Conservation (phyloP, 371 early-diverging fungal species). For the Fennellomyces sp. region DNA sequence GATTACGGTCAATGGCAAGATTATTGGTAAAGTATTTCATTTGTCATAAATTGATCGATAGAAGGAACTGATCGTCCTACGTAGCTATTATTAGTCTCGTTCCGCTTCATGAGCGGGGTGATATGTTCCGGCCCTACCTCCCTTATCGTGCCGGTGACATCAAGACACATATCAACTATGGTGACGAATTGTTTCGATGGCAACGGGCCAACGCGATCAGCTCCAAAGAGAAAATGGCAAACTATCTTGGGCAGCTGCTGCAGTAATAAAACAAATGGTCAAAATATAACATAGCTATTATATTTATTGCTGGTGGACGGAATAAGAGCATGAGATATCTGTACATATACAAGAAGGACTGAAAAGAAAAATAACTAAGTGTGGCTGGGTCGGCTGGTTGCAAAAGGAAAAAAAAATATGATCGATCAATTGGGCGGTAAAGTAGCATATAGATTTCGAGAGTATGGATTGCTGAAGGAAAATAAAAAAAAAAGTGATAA, state of each 20-base stretch:
- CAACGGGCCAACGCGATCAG: conserved; percentile 12
- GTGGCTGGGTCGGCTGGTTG: neutral
- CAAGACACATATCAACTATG: conserved; percentile 20
- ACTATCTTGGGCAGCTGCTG: conserved; percentile 14
- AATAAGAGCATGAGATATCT: neutral
- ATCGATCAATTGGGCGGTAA: neutral
- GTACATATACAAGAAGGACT: neutral
- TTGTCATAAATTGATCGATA: neutral
- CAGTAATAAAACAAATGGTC: neutral
- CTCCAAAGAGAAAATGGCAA: conserved; percentile 19
- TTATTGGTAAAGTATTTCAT: conserved; percentile 8
- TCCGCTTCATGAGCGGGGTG: neutral
- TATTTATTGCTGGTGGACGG: neutral
- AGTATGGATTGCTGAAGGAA: neutral
- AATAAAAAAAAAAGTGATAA: conserved; percentile 1
- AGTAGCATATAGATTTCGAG: neutral
- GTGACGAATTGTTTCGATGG: conserved; percentile 22
- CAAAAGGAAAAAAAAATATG: conserved; percentile 1
- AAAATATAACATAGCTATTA: neutral
- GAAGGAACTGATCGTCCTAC: neutral
- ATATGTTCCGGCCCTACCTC: conserved; percentile 12
- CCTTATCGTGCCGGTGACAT: conserved; percentile 14
- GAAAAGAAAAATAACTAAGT: neutral
- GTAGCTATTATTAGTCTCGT: conserved; percentile 11
- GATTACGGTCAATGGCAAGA: conserved; percentile 14